These are phyloP conservation scores for Flaveria bidentis DNA, from an alignment of 129 eudicot genomes.

Conservation along the genomic window DNA sequence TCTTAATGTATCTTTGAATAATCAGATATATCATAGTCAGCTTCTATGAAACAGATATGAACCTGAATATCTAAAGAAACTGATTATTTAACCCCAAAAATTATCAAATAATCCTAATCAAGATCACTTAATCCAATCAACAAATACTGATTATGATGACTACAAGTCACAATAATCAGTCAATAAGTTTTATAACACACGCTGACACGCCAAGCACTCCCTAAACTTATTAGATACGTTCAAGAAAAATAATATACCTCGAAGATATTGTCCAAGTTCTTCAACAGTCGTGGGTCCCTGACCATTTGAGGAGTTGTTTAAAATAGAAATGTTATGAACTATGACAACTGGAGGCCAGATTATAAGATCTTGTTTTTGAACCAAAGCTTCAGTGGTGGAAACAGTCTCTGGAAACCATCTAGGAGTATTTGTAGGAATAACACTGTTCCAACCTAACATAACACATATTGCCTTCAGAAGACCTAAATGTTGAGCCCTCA, in stretches of 20 bases:
- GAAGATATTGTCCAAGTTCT: constrained; percentile 50
- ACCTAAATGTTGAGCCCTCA: constrained; percentile 69
- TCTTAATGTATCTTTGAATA: background rate
- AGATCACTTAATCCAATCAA: background rate
- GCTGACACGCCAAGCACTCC: background rate
- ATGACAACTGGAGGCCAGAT: constrained; percentile 77
- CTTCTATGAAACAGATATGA: background rate
- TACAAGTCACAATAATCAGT: background rate
- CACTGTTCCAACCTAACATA: constrained; percentile 65
- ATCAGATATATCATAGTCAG: background rate
- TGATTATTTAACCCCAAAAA: background rate
- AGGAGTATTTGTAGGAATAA: constrained; percentile 37
- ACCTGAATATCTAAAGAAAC: background rate
- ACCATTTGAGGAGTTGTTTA: constrained; percentile 27
- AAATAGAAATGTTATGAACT: constrained; percentile 43
- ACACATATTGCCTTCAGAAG: constrained; percentile 72
- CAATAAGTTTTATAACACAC: background rate
- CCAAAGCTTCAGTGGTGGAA: constrained; percentile 44
- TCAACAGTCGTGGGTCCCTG: constrained; percentile 42
- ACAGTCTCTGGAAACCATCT: constrained; percentile 46
- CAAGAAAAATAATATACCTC: constrained; percentile 43
- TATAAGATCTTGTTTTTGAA: constrained; percentile 66
- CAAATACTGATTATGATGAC: background rate
- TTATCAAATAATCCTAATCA: background rate
- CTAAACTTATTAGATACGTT: background rate